These are phyloP conservation scores for Phalaenopsis aphrodite DNA, from an alignment of 106 monocot species.

Conservation along the genomic window DNA sequence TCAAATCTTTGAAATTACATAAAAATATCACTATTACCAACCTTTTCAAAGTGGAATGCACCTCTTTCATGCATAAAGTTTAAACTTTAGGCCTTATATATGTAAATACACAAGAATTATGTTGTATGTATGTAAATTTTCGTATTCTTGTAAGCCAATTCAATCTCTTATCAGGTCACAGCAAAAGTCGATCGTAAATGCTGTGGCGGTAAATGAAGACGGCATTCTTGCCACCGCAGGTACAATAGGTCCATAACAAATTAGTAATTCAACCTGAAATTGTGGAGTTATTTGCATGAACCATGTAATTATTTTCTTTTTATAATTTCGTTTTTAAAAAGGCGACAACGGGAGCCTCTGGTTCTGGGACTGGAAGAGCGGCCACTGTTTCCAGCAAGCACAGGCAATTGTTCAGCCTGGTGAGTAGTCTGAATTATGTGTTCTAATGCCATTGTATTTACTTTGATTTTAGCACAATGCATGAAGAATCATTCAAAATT, in stretches of 20 bases:
- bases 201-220: constrained; percentile 96
- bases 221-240: constrained; percentile 94
- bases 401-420: constrained; percentile 99
- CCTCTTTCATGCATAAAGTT: no score
- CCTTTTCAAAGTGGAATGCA: no score
- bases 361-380: constrained; percentile 99
- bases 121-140: background rate
- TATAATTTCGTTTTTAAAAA: constrained; percentile 8
- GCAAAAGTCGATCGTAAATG: constrained; percentile 94
- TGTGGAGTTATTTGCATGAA: background rate
- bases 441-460: no score
- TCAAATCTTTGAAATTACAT: no score
- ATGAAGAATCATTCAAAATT: no score
- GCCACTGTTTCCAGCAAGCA: constrained; percentile 82
- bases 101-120: background rate
- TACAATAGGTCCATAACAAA: constrained; percentile 9
- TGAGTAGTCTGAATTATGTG: constrained; percentile 11
- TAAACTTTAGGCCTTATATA: no score
- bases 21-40: no score
- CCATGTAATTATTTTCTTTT: background rate
- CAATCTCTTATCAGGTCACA: constrained; percentile 55
- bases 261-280: background rate
- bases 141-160: background rate
- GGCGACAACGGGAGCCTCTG: constrained; percentile 99
- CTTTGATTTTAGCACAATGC: no score